Conservation (phyloP, 2,329 filamentous ascomycete genomes). For the Grosmannia serpens region DNA sequence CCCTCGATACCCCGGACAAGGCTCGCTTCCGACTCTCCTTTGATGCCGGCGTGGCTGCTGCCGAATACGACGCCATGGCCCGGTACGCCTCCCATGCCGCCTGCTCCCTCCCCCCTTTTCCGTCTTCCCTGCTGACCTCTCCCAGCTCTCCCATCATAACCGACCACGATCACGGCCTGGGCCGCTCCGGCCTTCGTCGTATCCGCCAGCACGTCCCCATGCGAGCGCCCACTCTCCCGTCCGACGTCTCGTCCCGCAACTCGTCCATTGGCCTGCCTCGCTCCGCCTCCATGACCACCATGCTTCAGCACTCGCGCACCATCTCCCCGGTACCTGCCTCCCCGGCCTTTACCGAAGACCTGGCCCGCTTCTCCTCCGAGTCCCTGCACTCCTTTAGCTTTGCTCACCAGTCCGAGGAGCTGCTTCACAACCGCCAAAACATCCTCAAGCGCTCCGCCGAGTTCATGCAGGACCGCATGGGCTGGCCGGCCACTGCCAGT, state of each 20-base stretch:
- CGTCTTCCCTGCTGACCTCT: background rate
- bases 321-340: slow-evolving; percentile 52
- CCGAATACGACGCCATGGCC: slow-evolving; percentile 58
- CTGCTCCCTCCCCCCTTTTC: background rate
- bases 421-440: slow-evolving; percentile 83
- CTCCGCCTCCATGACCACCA: slow-evolving; percentile 59
- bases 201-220: slow-evolving; percentile 77
- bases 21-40: slow-evolving; percentile 63
- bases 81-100: slow-evolving; percentile 44
- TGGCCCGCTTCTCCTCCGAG: slow-evolving; percentile 86
- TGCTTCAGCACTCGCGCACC: slow-evolving; percentile 32
- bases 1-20: slow-evolving; percentile 41
- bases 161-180: slow-evolving; percentile 80
- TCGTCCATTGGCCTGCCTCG: slow-evolving; percentile 47
- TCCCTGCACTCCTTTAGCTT: slow-evolving; percentile 98
- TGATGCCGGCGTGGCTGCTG: slow-evolving; percentile 51
- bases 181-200: slow-evolving; percentile 75
- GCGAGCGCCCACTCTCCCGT: slow-evolving; percentile 53
- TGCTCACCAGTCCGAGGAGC: slow-evolving; percentile 86
- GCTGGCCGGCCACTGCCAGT: slow-evolving; percentile 59
- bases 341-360: slow-evolving; percentile 73
- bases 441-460: slow-evolving; percentile 88
- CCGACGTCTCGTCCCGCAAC: slow-evolving; percentile 51
- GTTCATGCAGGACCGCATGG: slow-evolving; percentile 88
- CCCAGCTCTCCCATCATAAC: slow-evolving; percentile 66